These are phyloP conservation scores for Helotiales sp. DNA, from an alignment of 2,329 filamentous ascomycete species.

Conservation along the genomic window DNA sequence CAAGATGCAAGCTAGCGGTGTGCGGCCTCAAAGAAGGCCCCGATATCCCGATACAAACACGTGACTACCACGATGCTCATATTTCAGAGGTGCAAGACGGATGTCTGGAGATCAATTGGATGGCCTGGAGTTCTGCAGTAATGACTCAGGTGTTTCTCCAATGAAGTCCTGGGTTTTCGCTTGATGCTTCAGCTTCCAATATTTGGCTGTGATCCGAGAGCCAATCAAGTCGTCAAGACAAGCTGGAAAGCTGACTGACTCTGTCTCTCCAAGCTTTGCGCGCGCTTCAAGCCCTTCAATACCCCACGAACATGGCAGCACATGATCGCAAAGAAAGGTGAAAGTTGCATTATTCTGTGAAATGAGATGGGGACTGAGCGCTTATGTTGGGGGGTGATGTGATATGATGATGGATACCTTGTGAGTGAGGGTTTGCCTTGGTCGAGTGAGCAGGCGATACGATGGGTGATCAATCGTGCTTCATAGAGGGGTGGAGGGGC, in stretches of 20 bases:
- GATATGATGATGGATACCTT: background rate
- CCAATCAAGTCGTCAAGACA: conserved; percentile 14
- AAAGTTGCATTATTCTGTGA: conserved; percentile 16
- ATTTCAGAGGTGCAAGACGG: background rate
- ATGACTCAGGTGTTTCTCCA: background rate
- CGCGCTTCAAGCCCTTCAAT: conserved; percentile 36
- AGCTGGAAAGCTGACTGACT: background rate
- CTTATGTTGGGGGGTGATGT: conserved; percentile 21
- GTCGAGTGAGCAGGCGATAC: background rate
- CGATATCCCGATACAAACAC: background rate
- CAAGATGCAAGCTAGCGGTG: conserved; percentile 8
- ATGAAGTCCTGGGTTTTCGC: background rate
- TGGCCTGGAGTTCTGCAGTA: background rate
- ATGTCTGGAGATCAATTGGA: background rate
- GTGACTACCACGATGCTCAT: background rate
- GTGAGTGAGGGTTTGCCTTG: background rate
- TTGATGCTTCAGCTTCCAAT: conserved; percentile 23
- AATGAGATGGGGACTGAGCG: conserved; percentile 25
- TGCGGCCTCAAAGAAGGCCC: background rate
- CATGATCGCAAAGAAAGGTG: conserved; percentile 24
- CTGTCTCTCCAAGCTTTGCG: conserved; percentile 9
- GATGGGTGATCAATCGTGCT: background rate
- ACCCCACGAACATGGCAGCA: conserved; percentile 23
- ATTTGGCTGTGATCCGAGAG: conserved; percentile 1
- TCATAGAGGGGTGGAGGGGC: conserved; percentile 2